Base-by-base conservation (phyloP, 202 grass and related monocot genomes). In the Zizania palustris region DNA sequence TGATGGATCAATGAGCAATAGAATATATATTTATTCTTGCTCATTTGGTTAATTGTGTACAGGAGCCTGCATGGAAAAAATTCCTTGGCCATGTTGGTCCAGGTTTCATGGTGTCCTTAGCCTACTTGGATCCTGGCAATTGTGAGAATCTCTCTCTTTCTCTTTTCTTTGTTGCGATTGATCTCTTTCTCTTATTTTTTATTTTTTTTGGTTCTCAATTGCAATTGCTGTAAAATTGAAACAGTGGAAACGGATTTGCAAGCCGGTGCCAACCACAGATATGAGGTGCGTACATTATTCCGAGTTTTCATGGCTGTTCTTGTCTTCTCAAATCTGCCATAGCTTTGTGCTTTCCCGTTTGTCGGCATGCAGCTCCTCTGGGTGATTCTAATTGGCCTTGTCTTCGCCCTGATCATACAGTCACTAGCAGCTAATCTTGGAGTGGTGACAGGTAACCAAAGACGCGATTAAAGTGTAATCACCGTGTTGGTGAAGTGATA, bases 51-150 rank as follows among this genome's bases (percentile, higher is more conserved):
- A 3, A 53, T 66, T 69, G 3, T 59, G 45, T 44, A 12, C 83
- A 98, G 95, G 64, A 76, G 37, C 67, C 91, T 3, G 69, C 80
- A 81, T 94, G 91, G 91, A 92, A 89, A 68, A 79, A 73, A 66
- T 94, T 98, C 75, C 67, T 94, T 36, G 74, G 70, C 54, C 95
- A 98, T 85, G 78, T 98, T 60, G 95, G 91, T 14, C 95, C 95
- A 5, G 95, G 95, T 41, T 94, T 98, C 79, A 86, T 98, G 61
- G 91, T 98, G 50, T 94, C 95, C 38, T 22, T 98, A 28, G 95
- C 95, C 65, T 98, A 98, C 51, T 73, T 98, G 21, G 95, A 98
- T 76, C 95, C 95, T 43, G 95, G 95, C 41, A 98, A 94, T 49
- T 83, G 95, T 98, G 69, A 94, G 75, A 35, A 0, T 19, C 44